These are phyloP conservation scores for Glomus cerebriforme DNA, from an alignment of 192 early-diverging fungal genomes.

Conservation along the genomic window DNA sequence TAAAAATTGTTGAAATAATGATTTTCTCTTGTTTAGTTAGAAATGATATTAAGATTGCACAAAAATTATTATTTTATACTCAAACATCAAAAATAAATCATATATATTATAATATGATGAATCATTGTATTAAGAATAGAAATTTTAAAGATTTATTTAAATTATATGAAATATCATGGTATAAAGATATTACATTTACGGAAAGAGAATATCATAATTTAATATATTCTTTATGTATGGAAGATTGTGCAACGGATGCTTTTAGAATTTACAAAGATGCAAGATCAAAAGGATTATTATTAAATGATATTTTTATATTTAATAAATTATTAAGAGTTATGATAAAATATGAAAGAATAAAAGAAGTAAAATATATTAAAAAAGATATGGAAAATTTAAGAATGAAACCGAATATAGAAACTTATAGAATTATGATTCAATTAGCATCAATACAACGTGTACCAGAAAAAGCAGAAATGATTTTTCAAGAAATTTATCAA, in stretches of 20 bases:
- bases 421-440: slow-evolving; percentile 2
- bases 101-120: not conserved
- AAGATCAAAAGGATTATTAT: slow-evolving; percentile 5
- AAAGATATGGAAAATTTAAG: slow-evolving; percentile 11
- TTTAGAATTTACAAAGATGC: slow-evolving; percentile 7
- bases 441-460: not conserved
- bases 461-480: not conserved
- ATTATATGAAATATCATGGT: not conserved
- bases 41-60: not conserved
- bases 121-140: not conserved
- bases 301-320: not conserved
- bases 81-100: not conserved
- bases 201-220: not conserved
- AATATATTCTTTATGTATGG: not conserved
- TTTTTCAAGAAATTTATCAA: not conserved
- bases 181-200: not conserved
- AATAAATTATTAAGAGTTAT: not conserved
- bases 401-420: not conserved
- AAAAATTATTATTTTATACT: not conserved
- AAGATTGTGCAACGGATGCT: not conserved
- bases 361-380: not conserved
- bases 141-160: not conserved
- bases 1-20: not conserved
- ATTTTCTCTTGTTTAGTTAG: not conserved
- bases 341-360: not conserved